Evolutionary conservation across 2,329 filamentous ascomycete genomes (phyloP), one percentile per base, ranked within the genome.

Genomic region (Lecanicillium sp.): DNA sequence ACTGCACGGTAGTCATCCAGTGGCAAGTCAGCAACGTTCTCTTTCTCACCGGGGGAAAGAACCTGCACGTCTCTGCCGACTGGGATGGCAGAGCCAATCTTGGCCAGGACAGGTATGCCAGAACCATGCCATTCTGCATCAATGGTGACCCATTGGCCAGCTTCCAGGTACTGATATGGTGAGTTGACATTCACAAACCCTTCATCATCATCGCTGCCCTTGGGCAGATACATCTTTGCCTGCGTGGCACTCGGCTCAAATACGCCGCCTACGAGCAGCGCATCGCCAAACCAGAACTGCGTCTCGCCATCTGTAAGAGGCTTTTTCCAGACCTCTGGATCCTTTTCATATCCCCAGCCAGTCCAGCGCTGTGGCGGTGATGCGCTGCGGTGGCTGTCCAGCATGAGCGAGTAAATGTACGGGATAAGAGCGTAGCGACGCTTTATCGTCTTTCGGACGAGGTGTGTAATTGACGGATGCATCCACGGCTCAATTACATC

Each of bases 401-500:
- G 65, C 31, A 73, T 71, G 2, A 79, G 66, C 0, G 77, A 79
- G 58, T 87, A 87, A 7, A 83, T 69, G 53, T 85, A 87, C 0
- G 83, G 82, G 8, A 87, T 72, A 39, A 87, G 64, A 45, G 81
- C 79, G 51, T 87, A 87, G 22, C 82, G 71, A 6, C 83, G 71
- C 57, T 79, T 79, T 55, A 87, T 84, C 1, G 79, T 70, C 37
- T 70, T 69, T 13, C 82, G 72, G 12, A 87, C 65, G 2, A 81
- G 58, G 0, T 72, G 73, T 0, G 79, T 78, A 19, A 79, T 77
- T 27, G 79, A 72, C 0, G 80, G 78, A 50, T 86, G 83, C 79
- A 86, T 85, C 79, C 81, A 87, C 0, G 82, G 82, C 60, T 86
- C 81, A 42, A 87, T 87, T 1, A 87, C 81, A 27, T 84, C 81